These are phyloP conservation scores for Cryptococcus sp. DNA, from an alignment of 1,284 basidiomycete species.

Conservation along the genomic window DNA sequence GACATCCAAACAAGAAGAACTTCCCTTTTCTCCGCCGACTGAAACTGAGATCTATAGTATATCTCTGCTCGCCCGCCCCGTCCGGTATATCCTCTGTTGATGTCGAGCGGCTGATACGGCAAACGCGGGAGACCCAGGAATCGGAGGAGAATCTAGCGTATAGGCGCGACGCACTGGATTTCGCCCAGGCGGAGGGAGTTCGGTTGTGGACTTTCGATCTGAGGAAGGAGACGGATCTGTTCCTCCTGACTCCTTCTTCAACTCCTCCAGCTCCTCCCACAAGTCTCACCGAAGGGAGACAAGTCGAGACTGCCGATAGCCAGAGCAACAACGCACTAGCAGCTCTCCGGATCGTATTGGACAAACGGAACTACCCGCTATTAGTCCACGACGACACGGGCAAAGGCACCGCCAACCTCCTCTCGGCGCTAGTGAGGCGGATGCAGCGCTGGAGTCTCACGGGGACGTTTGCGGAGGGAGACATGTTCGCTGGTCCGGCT, in stretches of 20 bases:
- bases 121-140: too few species aligned
- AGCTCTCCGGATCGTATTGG: slow-evolving; percentile 36
- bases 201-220: too few species aligned
- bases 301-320: too few species aligned
- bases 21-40: slow-evolving; percentile 47
- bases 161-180: too few species aligned
- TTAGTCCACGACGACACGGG: slow-evolving; percentile 51
- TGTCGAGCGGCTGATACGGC: too few species aligned
- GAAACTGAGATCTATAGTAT: slow-evolving; percentile 50
- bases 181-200: too few species aligned
- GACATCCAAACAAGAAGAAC: slow-evolving; percentile 53
- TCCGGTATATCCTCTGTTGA: slow-evolving; percentile 30
- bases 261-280: too few species aligned
- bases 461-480: slow-evolving; percentile 45
- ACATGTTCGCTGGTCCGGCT: slow-evolving; percentile 52
- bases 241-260: too few species aligned
- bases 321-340: slow-evolving; percentile 20
- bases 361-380: slow-evolving; percentile 45
- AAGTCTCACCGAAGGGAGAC: too few species aligned
- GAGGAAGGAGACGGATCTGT: too few species aligned
- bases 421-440: slow-evolving; percentile 42
- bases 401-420: slow-evolving; percentile 41
- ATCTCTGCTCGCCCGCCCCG: slow-evolving; percentile 14
- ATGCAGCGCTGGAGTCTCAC: slow-evolving; percentile 49
- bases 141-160: too few species aligned